These are phyloP conservation scores for Herpetomonas tarakana DNA, from an alignment of 208 protist species.

Conservation along the genomic window DNA sequence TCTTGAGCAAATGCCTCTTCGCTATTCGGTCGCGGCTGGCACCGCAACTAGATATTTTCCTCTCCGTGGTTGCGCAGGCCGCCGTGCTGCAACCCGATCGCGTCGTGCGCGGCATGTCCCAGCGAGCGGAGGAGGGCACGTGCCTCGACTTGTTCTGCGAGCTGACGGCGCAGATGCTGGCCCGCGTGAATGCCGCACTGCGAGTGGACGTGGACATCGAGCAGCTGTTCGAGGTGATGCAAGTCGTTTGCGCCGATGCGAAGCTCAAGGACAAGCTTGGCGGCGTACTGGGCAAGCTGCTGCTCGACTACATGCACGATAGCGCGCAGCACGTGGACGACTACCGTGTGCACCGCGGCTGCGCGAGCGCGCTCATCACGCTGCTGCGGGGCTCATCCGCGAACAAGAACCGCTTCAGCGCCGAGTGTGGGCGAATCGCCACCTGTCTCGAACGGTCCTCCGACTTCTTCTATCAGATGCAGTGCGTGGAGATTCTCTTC, in stretches of 20 bases:
- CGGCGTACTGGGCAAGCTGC: conserved; percentile 21
- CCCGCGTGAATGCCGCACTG: conserved; percentile 22
- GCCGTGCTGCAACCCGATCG: conserved; percentile 21
- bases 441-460: conserved; percentile 39
- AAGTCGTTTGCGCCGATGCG: conserved; percentile 40
- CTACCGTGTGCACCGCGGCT: conserved; percentile 64
- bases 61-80: conserved; percentile 39
- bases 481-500: conserved; percentile 84
- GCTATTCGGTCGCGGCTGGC: conserved; percentile 40
- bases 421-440: conserved; percentile 43
- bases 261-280: conserved; percentile 62
- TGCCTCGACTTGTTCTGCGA: conserved; percentile 41
- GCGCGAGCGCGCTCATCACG: conserved; percentile 73
- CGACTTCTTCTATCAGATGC: conserved; percentile 89
- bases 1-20: conserved; percentile 71
- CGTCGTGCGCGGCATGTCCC: conserved; percentile 28
- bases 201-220: conserved; percentile 55
- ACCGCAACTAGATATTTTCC: conserved; percentile 44
- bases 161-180: conserved; percentile 39
- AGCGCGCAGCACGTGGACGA: conserved; percentile 52
- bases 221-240: conserved; percentile 58
- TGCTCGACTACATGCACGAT: conserved; percentile 59
- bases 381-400: conserved; percentile 66
- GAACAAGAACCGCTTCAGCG: conserved; percentile 74
- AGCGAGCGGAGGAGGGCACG: conserved; percentile 32